Conservation (phyloP, 2,329 filamentous ascomycete species). For the Hypocreales sp. region DNA sequence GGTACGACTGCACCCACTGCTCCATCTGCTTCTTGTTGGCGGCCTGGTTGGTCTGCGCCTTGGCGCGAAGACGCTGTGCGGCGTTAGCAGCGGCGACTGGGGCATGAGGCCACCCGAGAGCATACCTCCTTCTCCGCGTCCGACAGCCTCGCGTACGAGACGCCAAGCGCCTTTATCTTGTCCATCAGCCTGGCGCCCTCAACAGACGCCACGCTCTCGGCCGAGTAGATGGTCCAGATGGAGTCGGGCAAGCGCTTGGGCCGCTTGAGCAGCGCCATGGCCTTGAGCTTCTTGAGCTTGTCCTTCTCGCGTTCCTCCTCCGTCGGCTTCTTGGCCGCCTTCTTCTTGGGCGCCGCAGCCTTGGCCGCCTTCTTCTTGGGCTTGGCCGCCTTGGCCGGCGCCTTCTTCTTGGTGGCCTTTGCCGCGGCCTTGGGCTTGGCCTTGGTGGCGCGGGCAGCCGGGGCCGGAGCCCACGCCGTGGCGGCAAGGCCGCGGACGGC, state of each 20-base stretch:
- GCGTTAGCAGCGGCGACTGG: slow-evolving; percentile 1
- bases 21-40: slow-evolving; percentile 23
- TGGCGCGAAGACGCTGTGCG: slow-evolving; percentile 14
- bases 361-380: slow-evolving; percentile 10
- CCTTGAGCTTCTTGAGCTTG: slow-evolving; percentile 20
- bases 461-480: slow-evolving; percentile 12
- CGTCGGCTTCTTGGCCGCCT: too few relatives aligned
- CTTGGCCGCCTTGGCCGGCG: slow-evolving; percentile 3
- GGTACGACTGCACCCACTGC: slow-evolving; percentile 31
- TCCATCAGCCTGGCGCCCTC: slow-evolving; percentile 5
- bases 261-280: slow-evolving; percentile 23
- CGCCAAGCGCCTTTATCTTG: slow-evolving; percentile 12
- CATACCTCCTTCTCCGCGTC: slow-evolving; percentile 27
- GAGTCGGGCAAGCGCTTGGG: slow-evolving; percentile 16
- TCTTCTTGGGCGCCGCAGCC: slow-evolving; percentile 11
- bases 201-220: slow-evolving; percentile 16
- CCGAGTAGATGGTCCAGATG: slow-evolving; percentile 23
- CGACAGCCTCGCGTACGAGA: slow-evolving; percentile 23
- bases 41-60: slow-evolving; percentile 21
- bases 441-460: slow-evolving; percentile 8
- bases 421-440: slow-evolving; percentile 8
- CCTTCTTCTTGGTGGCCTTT: slow-evolving; percentile 7
- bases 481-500: slow-evolving; percentile 15
- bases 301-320: too few relatives aligned
- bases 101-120: neutral